Evolutionary conservation across 495 filamentous ascomycete species (phyloP).

Genomic region (Chaetomidium leptoderma): DNA sequence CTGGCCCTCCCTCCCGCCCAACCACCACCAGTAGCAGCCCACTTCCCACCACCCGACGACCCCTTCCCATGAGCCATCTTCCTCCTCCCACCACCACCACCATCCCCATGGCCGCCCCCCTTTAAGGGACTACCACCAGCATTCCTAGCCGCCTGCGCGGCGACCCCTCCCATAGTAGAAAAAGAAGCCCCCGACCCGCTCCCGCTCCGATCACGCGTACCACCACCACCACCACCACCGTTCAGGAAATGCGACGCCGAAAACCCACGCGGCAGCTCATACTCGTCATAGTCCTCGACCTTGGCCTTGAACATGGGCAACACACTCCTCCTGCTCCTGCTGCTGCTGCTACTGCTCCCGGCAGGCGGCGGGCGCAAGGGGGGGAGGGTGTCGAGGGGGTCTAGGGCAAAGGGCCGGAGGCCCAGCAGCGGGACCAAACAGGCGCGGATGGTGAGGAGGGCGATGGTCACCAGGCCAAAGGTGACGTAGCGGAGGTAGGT

Average conservation of each 20-base stretch:
- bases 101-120: conserved; percentile 13
- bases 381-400: conserved; percentile 22
- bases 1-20: conserved; percentile 33
- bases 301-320: conserved; percentile 48
- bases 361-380: neutral
- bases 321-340: conserved; percentile 1
- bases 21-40: conserved; percentile 29
- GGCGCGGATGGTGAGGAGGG: conserved; percentile 57
- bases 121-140: too few species aligned
- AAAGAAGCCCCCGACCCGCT: too few species aligned
- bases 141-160: too few species aligned
- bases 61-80: conserved; percentile 19
- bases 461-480: conserved; percentile 56
- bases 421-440: conserved; percentile 49
- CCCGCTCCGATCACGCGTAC: conserved; percentile 25
- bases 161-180: too few species aligned
- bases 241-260: conserved; percentile 25
- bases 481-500: conserved; percentile 75
- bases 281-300: conserved; percentile 41
- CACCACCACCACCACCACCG: neutral
- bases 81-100: conserved; percentile 4
- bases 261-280: conserved; percentile 25
- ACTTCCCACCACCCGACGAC: conserved; percentile 16
- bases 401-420: conserved; percentile 44
- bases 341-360: neutral